Evolutionary conservation across 768 basidiomycete species (phyloP), one percentile per base, ranked within the genome.

Genomic region (Mycena sanguinolenta): DNA sequence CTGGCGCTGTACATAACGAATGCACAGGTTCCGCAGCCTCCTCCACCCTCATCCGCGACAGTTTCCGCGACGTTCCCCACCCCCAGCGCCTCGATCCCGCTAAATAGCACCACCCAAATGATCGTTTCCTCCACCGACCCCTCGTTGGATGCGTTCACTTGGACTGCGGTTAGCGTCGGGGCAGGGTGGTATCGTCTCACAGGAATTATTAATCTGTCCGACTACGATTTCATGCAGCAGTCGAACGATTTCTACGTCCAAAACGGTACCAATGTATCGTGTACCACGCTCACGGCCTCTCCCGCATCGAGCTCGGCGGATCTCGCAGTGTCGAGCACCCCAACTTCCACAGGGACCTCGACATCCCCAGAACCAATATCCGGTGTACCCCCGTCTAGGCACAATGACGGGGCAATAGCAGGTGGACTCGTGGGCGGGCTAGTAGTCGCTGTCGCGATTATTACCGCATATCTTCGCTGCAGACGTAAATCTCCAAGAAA

Each of bases 371-470:
- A 72, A 38, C 66, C 79, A 3, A 54, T 78, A 2, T 77, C 78
- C 34, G 76, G 73, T 28, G 55, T 78, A 10, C 38, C 38, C 38
- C 76, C 80, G 21, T 70, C 81, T 16, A 69, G 74, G 4, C 74
- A 77, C 8, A 84, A 84, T 39, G 77, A 79, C 1, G 86, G 83
- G 1, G 81, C 82, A 9, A 86, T 92, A 34, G 85, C 83, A 8
- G 91, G 90, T 1, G 85, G 85, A 27, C 83, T 86, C 21, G 70
- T 91, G 4, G 90, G 87, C 8, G 87, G 82, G 2, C 73, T 83
- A 3, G 84, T 77, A 17, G 63, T 88, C 36, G 46, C 82, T 9
- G 72, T 79, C 30, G 71, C 69, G 5, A 69, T 85, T 23, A 73
- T 81, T 21, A 73, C 79, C 9, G 63, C 69, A 54, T 70, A 49